phyloP scores from a whole-genome alignment of 306 rosid genomes.

The Amphicarpaea edgeworthii region DNA sequence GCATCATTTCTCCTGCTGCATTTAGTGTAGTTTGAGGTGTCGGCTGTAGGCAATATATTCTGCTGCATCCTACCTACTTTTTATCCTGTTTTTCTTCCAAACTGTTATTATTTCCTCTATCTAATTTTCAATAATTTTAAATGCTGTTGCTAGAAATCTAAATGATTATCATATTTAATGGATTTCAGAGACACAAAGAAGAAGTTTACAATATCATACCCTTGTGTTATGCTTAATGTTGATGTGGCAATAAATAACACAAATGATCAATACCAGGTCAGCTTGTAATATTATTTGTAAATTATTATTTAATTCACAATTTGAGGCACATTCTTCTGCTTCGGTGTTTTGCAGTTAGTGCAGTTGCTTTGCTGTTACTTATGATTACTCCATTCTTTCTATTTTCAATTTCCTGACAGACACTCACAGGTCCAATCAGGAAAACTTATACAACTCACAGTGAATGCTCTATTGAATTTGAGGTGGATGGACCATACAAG shows the following conservation, averaged over 20 bases:
- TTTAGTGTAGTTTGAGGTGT: conserved; percentile 25
- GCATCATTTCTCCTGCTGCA: conserved; percentile 24
- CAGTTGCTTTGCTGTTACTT: conserved; percentile 33
- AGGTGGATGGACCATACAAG: conserved; percentile 99
- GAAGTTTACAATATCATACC: conserved; percentile 97
- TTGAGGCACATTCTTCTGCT: conserved; percentile 26
- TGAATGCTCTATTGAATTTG: conserved; percentile 99
- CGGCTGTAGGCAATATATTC: conserved; percentile 3
- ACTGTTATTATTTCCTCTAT: conserved; percentile 12
- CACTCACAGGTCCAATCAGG: conserved; percentile 69
- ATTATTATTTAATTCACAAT: conserved; percentile 38
- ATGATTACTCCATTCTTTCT: conserved; percentile 34
- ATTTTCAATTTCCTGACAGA: conserved; percentile 62
- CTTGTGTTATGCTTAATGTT: conserved; percentile 99
- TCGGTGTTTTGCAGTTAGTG: conserved; percentile 30
- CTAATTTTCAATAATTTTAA: too few species aligned
- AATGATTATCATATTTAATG: conserved; percentile 46
- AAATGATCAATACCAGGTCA: conserved; percentile 98
- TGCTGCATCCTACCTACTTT: conserved; percentile 16
- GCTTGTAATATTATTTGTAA: conserved; percentile 44
- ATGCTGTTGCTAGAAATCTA: conserved; percentile 18
- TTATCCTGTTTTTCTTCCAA: conserved; percentile 23
- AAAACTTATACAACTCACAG: conserved; percentile 84
- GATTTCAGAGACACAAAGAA: conserved; percentile 78
- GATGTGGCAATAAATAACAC: conserved; percentile 97